phyloP scores from a whole-genome alignment of 257 asterid genomes.

The Schizonepeta tenuifolia region DNA sequence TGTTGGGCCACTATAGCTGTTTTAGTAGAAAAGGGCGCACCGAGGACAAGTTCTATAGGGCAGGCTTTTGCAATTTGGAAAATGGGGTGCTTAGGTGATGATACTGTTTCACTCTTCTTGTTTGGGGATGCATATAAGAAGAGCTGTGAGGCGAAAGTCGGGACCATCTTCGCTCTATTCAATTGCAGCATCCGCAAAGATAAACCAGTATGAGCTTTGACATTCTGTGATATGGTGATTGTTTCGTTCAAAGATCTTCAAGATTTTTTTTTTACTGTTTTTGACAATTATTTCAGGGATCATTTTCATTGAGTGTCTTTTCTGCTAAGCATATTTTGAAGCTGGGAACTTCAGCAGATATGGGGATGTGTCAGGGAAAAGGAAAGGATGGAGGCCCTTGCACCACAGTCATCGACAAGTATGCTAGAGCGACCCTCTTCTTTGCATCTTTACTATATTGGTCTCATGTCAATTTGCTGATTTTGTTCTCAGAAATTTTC shows the following conservation, averaged over 20 bases:
- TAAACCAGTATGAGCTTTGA: conserved; percentile 54
- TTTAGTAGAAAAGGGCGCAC: conserved; percentile 65
- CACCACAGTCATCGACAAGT: conserved; percentile 70
- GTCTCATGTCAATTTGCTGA: not conserved
- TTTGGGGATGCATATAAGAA: conserved; percentile 93
- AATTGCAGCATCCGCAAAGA: conserved; percentile 78
- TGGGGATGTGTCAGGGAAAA: conserved; percentile 80
- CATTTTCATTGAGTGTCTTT: conserved; percentile 77
- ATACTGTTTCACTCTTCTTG: conserved; percentile 67
- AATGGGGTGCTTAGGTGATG: conserved; percentile 75
- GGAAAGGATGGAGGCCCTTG: conserved; percentile 73
- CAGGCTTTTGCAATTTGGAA: conserved; percentile 78
- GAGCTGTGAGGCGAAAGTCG: conserved; percentile 63
- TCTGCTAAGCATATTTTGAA: conserved; percentile 73
- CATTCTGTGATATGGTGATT: not conserved
- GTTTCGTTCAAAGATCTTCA: conserved; percentile 1
- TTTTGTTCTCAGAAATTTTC: not conserved
- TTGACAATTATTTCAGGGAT: conserved; percentile 55
- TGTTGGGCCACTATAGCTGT: conserved; percentile 96
- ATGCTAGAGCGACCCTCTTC: conserved; percentile 31
- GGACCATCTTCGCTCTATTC: conserved; percentile 72
- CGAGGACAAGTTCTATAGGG: conserved; percentile 88
- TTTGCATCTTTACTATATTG: conserved; percentile 23
- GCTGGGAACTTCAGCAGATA: conserved; percentile 80
- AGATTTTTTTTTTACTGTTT: conserved; percentile 25